phyloP scores from a whole-genome alignment of 805 yeast genomes.

The Pichia sporocuriosa region DNA sequence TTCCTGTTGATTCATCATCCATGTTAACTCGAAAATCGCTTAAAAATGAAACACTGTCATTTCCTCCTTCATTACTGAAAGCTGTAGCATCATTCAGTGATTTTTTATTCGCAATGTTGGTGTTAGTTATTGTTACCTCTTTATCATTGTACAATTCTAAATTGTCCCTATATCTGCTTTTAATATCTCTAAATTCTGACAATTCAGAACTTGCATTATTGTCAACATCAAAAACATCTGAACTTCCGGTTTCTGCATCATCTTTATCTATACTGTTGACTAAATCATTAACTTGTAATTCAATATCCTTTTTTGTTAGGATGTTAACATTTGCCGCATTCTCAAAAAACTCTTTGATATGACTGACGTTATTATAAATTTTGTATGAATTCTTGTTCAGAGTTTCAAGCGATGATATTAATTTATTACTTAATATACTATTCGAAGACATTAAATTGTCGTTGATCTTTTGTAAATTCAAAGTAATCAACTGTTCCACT shows the following conservation, averaged over 20 bases:
- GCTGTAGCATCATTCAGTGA: background rate
- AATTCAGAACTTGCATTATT: slow-evolving; percentile 2
- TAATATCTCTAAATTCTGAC: slow-evolving; percentile 6
- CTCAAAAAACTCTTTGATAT: slow-evolving; percentile 76
- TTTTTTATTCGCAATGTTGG: background rate
- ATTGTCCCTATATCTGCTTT: slow-evolving; percentile 12
- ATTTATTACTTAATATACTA: slow-evolving; percentile 55
- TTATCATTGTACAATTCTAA: slow-evolving; percentile 5
- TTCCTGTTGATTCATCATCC: slow-evolving; percentile 14
- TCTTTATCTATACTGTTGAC: background rate
- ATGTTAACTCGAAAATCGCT: background rate
- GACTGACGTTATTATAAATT: slow-evolving; percentile 60
- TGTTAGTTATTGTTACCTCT: background rate
- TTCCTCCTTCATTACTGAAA: background rate
- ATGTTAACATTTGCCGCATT: slow-evolving; percentile 30
- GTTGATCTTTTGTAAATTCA: slow-evolving; percentile 73
- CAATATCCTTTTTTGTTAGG: slow-evolving; percentile 14
- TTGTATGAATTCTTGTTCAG: slow-evolving; percentile 53
- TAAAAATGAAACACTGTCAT: background rate
- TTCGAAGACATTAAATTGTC: slow-evolving; percentile 63
- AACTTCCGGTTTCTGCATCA: background rate
- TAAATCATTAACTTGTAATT: background rate
- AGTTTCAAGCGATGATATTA: slow-evolving; percentile 59
- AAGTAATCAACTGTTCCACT: slow-evolving; percentile 73
- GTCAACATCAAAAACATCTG: background rate